Base-by-base conservation (phyloP, 352 stramenopile species). In the Thalassiosira sp. region DNA sequence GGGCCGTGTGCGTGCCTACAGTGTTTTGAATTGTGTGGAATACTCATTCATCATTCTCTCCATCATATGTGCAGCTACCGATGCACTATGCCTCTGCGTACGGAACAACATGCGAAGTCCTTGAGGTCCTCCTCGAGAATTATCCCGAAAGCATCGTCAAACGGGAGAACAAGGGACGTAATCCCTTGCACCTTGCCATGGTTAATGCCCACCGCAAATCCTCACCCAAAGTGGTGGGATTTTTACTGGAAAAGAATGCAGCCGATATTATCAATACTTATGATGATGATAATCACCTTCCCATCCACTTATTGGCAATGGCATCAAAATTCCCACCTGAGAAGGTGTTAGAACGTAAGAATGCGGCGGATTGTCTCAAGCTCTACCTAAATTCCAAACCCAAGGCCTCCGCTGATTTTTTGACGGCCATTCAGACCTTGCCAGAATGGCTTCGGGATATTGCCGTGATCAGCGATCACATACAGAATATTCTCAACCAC, bases 21-120 rank as follows among this genome's bases (percentile, higher is more conserved):
- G n/a, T n/a, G n/a, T n/a, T n/a, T n/a, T n/a, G n/a, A n/a, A n/a
- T n/a, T n/a, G n/a, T n/a, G n/a, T n/a, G n/a, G n/a, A n/a, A n/a
- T 18, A 27, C 27, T 25, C 40, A 20, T 68, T 6, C 8, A 15
- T 42, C 37, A 31, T 60, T 52, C 22, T 24, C 42, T 33, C 27
- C n/a, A 6, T 45, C 24, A 27, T n/a, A 20, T 22, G 31, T 7
- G n/a, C 18, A 65, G 66, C 52, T 91, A 18, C 87, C 87, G 0
- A 86, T 92, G 62, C 87, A 92, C 48, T 92, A 92, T 68, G 87
- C 87, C 0, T 83, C 68, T 67, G 85, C 85, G n/a, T 92, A 92
- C 59, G 87, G 87, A 20, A 84, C 79, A 1, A 79, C 71, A 16
- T 40, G 56, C 0, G 70, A 67, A 43, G 84, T 90, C 0, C 56